Conservation (phyloP, 345 rosid genomes). For the Populus simonii region DNA sequence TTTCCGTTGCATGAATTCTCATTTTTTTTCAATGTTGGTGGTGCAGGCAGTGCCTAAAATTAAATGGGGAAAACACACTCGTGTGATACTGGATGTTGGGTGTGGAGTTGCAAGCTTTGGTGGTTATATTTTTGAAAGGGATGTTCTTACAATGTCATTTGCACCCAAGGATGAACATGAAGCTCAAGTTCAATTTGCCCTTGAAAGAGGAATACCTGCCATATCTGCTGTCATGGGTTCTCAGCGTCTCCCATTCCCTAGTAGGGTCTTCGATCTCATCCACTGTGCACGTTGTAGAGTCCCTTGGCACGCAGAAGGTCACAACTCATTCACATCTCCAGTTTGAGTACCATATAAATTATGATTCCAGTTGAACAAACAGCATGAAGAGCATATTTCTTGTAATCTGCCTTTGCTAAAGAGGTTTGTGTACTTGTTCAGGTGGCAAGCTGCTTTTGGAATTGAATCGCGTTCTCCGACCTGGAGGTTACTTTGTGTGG, state of each 20-base stretch:
- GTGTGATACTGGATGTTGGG: conserved; percentile 82
- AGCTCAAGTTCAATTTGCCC: conserved; percentile 96
- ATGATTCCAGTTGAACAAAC: neutral
- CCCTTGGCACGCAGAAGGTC: conserved; percentile 87
- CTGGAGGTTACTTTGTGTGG: conserved; percentile 93
- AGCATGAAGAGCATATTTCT: neutral
- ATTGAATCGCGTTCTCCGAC: conserved; percentile 76
- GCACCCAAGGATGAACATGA: conserved; percentile 98
- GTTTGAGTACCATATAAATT: neutral
- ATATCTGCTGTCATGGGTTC: conserved; percentile 98
- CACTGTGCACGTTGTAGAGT: conserved; percentile 97
- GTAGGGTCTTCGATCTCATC: conserved; percentile 79
- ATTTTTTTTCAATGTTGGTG: neutral
- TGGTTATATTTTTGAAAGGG: conserved; percentile 76
- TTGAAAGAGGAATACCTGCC: conserved; percentile 94
- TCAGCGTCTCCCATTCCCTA: conserved; percentile 76
- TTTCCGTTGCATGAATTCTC: neutral
- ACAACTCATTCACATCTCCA: neutral
- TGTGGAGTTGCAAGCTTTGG: conserved; percentile 98
- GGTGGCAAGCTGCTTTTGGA: conserved; percentile 81
- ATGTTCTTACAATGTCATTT: conserved; percentile 87
- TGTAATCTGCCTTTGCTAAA: neutral
- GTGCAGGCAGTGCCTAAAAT: conserved; percentile 64
- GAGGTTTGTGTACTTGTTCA: neutral
- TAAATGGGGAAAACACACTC: conserved; percentile 76